These are phyloP conservation scores for Leishmania gerbilli DNA, from an alignment of 208 protist species.

Conservation along the genomic window DNA sequence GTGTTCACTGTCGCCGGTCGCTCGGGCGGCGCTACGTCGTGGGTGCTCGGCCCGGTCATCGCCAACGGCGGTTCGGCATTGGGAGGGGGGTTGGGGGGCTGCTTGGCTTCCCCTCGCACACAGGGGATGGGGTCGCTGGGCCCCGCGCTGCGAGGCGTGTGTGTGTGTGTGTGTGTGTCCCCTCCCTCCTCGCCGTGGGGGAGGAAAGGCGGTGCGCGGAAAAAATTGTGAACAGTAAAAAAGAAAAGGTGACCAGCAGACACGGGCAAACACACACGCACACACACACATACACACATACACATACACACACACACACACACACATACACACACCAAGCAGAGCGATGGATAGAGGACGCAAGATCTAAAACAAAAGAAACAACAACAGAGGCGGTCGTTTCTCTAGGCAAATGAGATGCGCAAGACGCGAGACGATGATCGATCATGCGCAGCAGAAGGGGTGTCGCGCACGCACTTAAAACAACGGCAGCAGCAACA, in stretches of 20 bases:
- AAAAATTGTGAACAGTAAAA: not conserved
- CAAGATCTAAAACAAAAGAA: not conserved
- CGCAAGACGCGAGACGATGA: not conserved
- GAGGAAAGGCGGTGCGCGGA: not conserved
- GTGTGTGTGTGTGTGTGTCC: too few species aligned
- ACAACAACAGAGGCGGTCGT: not conserved
- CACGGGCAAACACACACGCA: not conserved
- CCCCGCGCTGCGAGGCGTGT: too few species aligned
- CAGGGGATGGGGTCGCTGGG: not conserved
- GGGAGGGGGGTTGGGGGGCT: not conserved
- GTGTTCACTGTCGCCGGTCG: not conserved
- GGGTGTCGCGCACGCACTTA: not conserved
- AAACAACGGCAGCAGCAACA: not conserved
- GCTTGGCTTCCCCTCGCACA: not conserved
- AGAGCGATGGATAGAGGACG: not conserved
- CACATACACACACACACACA: too few species aligned
- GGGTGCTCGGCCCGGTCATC: not conserved
- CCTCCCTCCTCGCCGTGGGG: not conserved
- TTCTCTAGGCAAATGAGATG: not conserved
- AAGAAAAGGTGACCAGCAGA: not conserved
- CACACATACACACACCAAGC: not conserved
- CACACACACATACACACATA: too few species aligned
- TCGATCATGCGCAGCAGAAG: not conserved
- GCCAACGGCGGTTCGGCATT: not conserved
- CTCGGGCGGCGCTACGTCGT: not conserved